phyloP scores from a whole-genome alignment of 1,139 yeast species.

The Pichia norvegensis region DNA sequence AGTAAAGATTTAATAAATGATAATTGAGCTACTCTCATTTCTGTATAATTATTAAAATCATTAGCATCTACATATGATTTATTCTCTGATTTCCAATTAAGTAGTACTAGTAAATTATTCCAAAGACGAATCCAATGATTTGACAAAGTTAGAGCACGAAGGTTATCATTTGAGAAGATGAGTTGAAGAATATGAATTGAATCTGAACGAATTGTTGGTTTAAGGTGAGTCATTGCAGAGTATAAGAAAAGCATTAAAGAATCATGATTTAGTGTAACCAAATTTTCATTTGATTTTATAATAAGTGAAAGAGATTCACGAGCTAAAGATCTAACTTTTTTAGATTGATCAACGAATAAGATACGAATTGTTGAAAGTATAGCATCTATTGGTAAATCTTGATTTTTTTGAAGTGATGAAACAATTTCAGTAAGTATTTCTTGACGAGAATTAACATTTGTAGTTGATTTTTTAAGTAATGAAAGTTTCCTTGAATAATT shows the following conservation, averaged over 20 bases:
- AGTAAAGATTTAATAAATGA: constrained; percentile 13
- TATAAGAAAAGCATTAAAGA: constrained; percentile 68
- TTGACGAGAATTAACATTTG: constrained; percentile 19
- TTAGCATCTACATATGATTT: constrained; percentile 23
- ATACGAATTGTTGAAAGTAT: constrained; percentile 53
- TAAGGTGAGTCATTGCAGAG: constrained; percentile 91
- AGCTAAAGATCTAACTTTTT: constrained; percentile 44
- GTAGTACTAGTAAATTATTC: constrained; percentile 46
- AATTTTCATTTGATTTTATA: constrained; percentile 11
- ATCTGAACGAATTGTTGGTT: constrained; percentile 62
- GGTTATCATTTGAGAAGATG: constrained; percentile 34
- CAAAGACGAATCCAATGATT: constrained; percentile 17
- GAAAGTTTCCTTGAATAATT: constrained; percentile 55
- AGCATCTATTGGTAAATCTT: constrained; percentile 42
- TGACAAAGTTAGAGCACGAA: constrained; percentile 39
- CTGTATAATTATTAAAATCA: constrained; percentile 18
- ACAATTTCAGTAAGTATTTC: constrained; percentile 16
- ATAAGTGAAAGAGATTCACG: constrained; percentile 11
- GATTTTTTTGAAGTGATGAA: constrained; percentile 19
- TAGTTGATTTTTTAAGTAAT: constrained; percentile 49
- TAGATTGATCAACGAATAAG: constrained; percentile 51
- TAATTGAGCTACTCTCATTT: constrained; percentile 15
- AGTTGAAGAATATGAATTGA: constrained; percentile 57
- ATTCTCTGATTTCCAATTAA: constrained; percentile 44
- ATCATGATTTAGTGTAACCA: constrained; percentile 46